Evolutionary conservation across 2,329 filamentous ascomycete species (phyloP), one percentile per base, ranked within the genome.

Genomic region (Hymenoscyphus fraxineus): DNA sequence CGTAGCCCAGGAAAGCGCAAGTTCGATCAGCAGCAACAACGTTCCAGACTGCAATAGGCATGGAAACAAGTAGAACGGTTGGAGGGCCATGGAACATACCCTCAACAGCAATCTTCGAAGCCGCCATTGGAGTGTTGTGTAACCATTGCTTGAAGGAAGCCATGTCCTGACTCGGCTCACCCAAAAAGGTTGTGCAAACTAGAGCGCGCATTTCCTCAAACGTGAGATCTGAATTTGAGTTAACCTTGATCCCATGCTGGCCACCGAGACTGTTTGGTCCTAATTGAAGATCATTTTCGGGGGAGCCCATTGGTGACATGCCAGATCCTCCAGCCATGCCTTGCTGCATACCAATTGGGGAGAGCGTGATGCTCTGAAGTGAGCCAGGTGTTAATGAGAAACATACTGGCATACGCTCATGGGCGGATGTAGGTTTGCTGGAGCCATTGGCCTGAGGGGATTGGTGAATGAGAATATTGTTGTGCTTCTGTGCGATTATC

Each of bases 61-160:
- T 88, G 3, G 86, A 88, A 62, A 89, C 85, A 38, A 89, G 77
- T 9, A 89, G 76, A 78, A 88, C 87, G 0, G 87, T 88, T 0
- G 86, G 86, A 0, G 86, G 86, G 0, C 86, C 87, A 19, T 88
- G 77, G 67, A 89, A 89, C 84, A 89, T 88, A 68, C 85, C 86
- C 72, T 89, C 86, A 4, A 89, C 85, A 6, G 82, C 80, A 64
- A 89, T 85, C 69, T 84, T 85, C 16, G 83, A 80, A 0, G 83
- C 83, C 2, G 84, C 79, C 0, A 82, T 76, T 1, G 86, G 84
- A 0, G 82, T 81, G 68, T 84, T 83, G 57, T 85, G 82, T n/a
- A 89, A 78, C 86, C 86, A 89, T 67, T 87, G 83, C 64, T 87
- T 83, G 73, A 88, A 88, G 64, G 82, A 87, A 2, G 84, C 82